These are phyloP conservation scores for Lycium barbarum DNA, from an alignment of 257 asterid genomes.

Conservation along the genomic window DNA sequence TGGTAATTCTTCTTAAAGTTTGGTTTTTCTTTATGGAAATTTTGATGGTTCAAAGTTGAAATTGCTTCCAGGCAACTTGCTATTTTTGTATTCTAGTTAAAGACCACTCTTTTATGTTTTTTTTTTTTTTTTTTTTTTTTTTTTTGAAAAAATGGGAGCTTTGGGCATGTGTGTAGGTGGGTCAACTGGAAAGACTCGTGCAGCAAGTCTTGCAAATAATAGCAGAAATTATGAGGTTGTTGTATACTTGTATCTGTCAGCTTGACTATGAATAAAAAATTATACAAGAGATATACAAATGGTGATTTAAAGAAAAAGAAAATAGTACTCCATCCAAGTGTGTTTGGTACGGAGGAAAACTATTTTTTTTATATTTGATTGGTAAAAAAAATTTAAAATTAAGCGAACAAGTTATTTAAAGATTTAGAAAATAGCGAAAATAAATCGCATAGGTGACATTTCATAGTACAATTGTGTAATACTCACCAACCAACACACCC, in stretches of 20 bases:
- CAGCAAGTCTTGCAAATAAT: conserved; percentile 14
- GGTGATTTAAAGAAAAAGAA: neutral
- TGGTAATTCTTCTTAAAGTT: neutral
- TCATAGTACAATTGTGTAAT: too few species aligned
- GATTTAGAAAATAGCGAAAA: too few species aligned
- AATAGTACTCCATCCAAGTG: too few species aligned
- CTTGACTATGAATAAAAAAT: neutral
- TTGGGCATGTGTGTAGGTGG: neutral
- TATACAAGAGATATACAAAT: neutral
- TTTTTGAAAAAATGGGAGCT: neutral
- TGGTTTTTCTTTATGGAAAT: neutral
- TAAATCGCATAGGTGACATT: too few species aligned
- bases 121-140: neutral
- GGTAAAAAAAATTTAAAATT: too few species aligned
- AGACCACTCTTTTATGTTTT: neutral
- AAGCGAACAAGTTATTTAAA: too few species aligned
- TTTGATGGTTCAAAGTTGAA: neutral
- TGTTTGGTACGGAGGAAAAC: too few species aligned
- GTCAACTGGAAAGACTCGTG: conserved; percentile 16
- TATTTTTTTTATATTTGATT: too few species aligned
- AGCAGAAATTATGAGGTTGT: conserved; percentile 3
- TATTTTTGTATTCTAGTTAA: conserved; percentile 4
- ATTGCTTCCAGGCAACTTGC: neutral
- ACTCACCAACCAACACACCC: too few species aligned
- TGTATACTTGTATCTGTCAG: neutral